Evolutionary conservation across 139 green algal species (phyloP).

Genomic region (Chlorella sp.): DNA sequence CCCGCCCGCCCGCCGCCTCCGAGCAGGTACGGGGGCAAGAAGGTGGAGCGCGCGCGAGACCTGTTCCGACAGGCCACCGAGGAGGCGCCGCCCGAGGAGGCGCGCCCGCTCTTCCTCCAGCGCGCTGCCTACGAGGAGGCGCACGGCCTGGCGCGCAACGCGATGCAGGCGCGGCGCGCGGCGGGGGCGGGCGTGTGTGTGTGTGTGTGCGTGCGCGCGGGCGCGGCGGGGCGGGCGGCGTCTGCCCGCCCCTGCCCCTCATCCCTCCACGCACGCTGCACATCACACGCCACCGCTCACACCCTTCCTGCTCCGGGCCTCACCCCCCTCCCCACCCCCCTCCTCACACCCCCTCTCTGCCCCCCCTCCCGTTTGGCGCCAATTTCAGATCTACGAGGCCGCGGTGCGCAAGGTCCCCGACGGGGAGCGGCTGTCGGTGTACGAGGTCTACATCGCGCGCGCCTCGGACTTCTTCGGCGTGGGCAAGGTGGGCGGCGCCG

Average conservation of each 20-base stretch:
- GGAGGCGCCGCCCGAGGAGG: slow-evolving; percentile 53
- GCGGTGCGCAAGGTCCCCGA: slow-evolving; percentile 75
- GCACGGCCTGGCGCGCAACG: slow-evolving; percentile 85
- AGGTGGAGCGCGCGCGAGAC: slow-evolving; percentile 94
- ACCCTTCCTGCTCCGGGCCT: neutral
- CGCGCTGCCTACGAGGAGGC: slow-evolving; percentile 94
- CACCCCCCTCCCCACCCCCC: neutral
- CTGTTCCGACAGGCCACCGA: slow-evolving; percentile 92
- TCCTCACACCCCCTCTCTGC: neutral
- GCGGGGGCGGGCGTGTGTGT: neutral
- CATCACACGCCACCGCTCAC: neutral
- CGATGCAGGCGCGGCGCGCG: slow-evolving; percentile 74
- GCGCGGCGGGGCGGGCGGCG: neutral
- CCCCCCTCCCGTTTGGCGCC: neutral
- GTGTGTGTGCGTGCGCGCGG: neutral
- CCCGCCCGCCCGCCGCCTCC: slow-evolving; percentile 45
- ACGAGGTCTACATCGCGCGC: slow-evolving; percentile 86
- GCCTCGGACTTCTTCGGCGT: slow-evolving; percentile 95
- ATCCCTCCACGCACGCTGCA: too few species aligned
- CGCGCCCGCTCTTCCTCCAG: slow-evolving; percentile 75
- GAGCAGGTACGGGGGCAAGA: slow-evolving; percentile 84
- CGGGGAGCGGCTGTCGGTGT: slow-evolving; percentile 75
- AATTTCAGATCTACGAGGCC: slow-evolving; percentile 61
- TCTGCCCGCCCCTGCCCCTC: too few species aligned
- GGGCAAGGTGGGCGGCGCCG: slow-evolving; percentile 85